Evolutionary conservation across 352 stramenopile genomes (phyloP), one percentile per base, ranked within the genome.

Genomic region (Blastocystis sp.): DNA sequence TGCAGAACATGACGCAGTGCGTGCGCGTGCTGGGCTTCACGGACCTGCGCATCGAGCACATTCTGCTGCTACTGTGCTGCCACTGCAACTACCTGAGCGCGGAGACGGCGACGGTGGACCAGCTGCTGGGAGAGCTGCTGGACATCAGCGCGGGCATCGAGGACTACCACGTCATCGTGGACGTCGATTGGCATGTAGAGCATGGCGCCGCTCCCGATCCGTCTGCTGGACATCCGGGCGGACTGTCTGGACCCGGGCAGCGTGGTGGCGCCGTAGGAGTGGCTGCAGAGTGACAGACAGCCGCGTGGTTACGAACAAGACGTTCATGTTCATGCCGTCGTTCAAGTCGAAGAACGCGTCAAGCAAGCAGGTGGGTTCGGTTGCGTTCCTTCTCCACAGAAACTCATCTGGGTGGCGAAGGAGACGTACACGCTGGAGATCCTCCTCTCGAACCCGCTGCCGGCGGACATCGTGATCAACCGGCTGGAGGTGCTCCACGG

Each of bases 1-100:
- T 76, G n/a, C 64, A 76, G 6, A 36, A 76, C 48, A 76, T 76
- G 64, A 18, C 36, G 42, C 34, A 76, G n/a, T 76, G 64, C 40
- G 64, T 76, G 42, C 64, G 64, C 48, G 64, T 76, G 38, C 64
- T 76, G 42, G 64, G 64, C 0, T 56, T 57, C 64, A 76, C 64
- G 11, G 64, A 76, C 27, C 64, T 76, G 0, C 64, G 64, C 34
- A 76, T 76, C 48, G 64, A 76, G 0, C 42, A 76, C 64, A 56
- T 76, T 48, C 34, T 76, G 11, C 40, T 76, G 4, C 64, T 76
- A n/a, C 64, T 76, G 8, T 54, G 42, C 38, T 76, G 64, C 38
- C 53, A 57, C 48, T 57, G 36, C 38, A 54, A 56, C 2, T 57
- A 57, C n/a, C 2, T 38, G 29, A 44, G 29, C 24, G 48, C 32